Percentiles rank a stretch among this genome's conserved stretches.
Conservation (phyloP, 352 stramenopile genomes). For the Phytophthora sp. region DNA sequence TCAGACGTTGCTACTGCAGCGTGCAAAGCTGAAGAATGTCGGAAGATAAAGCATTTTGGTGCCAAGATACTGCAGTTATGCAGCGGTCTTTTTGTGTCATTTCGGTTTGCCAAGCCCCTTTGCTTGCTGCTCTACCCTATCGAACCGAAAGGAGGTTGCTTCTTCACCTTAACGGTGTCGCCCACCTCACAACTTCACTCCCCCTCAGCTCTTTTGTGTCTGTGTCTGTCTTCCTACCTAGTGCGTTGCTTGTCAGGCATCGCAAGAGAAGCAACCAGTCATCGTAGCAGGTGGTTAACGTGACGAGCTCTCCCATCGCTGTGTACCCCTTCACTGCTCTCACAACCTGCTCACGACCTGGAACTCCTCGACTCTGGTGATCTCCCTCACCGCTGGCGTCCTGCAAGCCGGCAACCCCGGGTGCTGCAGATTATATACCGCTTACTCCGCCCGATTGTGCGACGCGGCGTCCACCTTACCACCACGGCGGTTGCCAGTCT, state of each 20-base stretch:
- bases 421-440: constrained; percentile 38
- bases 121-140: constrained; percentile 49
- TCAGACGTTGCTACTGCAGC: too few relatives aligned
- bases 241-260: too few relatives aligned
- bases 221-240: constrained; percentile 45
- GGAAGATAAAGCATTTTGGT: constrained; percentile 12
- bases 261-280: neutral
- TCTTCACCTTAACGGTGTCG: constrained; percentile 24
- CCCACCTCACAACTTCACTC: constrained; percentile 15
- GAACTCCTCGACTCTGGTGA: constrained; percentile 14
- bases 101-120: constrained; percentile 29
- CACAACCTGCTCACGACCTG: constrained; percentile 14
- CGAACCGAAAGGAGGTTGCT: constrained; percentile 26
- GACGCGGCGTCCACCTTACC: constrained; percentile 63
- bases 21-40: too few relatives aligned
- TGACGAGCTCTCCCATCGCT: constrained; percentile 12
- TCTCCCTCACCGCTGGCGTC: constrained; percentile 13
- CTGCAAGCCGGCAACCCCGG: constrained; percentile 18
- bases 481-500: constrained; percentile 64
- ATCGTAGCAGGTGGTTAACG: constrained; percentile 15
- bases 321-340: constrained; percentile 10
- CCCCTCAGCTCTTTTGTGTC: constrained; percentile 31
- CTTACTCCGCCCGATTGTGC: constrained; percentile 58
- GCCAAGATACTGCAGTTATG: constrained; percentile 24
- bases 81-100: constrained; percentile 32